Percentiles rank a stretch among this genome's conserved stretches.
These are phyloP conservation scores for Cercospora berteroae DNA, from an alignment of 2,329 filamentous ascomycete genomes.

Conservation along the genomic window DNA sequence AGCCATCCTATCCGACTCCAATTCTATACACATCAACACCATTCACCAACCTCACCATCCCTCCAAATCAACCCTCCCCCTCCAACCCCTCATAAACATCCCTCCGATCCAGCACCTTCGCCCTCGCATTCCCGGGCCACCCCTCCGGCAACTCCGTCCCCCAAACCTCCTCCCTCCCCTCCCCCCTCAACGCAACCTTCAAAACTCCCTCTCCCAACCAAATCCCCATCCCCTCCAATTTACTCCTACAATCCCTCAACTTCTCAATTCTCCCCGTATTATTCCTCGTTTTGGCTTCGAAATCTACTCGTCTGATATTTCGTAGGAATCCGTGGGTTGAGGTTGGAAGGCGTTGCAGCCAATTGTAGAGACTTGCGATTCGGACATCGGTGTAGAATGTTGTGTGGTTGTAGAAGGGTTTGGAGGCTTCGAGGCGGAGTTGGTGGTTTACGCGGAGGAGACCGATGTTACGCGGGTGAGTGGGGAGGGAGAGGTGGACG, in stretches of 20 bases:
- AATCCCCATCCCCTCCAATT: not conserved
- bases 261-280: not conserved
- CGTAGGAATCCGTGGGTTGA: not conserved
- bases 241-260: not conserved
- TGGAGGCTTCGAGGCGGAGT: not conserved
- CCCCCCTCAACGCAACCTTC: not conserved
- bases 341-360: not conserved
- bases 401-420: not conserved
- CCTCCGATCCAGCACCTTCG: not conserved
- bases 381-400: not conserved
- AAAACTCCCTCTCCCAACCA: not conserved
- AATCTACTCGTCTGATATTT: not conserved
- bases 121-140: not conserved
- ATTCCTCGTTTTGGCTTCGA: not conserved
- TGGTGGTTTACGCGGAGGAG: not conserved
- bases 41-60: not conserved
- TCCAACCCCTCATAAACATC: not conserved
- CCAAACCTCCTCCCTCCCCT: not conserved
- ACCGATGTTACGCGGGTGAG: not conserved
- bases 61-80: not conserved
- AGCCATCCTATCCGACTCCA: not conserved
- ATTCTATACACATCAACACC: not conserved
- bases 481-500: not conserved
- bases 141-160: not conserved
- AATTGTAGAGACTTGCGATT: not conserved